Conservation (phyloP, 257 asterid genomes). For the Anisodus acutangulus region DNA sequence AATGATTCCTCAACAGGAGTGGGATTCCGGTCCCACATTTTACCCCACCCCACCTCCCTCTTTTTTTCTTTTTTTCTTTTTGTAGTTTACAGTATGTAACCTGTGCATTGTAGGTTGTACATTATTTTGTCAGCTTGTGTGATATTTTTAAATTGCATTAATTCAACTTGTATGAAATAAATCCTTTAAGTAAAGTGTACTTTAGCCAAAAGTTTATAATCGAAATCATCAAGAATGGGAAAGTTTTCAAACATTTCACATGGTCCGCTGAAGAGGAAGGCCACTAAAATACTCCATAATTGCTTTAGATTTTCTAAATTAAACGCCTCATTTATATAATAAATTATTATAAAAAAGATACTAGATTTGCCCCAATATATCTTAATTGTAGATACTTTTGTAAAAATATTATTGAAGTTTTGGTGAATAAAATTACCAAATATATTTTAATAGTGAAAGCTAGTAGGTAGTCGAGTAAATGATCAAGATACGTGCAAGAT, state of each 20-base stretch:
- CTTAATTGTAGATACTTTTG: too few relatives aligned
- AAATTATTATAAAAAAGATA: too few relatives aligned
- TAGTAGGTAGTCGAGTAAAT: not conserved
- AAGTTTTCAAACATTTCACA: slow-evolving; percentile 19
- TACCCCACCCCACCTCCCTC: not conserved
- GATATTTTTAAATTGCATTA: not conserved
- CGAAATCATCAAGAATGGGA: not conserved
- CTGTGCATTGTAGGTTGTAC: not conserved
- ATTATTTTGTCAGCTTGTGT: not conserved
- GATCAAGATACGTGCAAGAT: not conserved
- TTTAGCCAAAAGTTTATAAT: not conserved
- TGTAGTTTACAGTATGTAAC: not conserved
- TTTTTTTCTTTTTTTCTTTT: not conserved
- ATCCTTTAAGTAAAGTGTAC: not conserved
- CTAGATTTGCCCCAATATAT: too few relatives aligned
- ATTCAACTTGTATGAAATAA: not conserved
- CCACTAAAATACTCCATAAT: not conserved
- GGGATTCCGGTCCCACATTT: slow-evolving; percentile 56
- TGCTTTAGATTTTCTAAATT: not conserved
- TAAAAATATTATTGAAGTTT: too few relatives aligned
- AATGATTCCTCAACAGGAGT: slow-evolving; percentile 53
- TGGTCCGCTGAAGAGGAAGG: not conserved
- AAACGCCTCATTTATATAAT: too few relatives aligned
- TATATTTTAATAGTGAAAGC: too few relatives aligned
- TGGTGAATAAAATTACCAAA: too few relatives aligned